These are phyloP conservation scores for Curvularia hawaiiensis DNA, from an alignment of 2,329 filamentous ascomycete species.

Conservation along the genomic window DNA sequence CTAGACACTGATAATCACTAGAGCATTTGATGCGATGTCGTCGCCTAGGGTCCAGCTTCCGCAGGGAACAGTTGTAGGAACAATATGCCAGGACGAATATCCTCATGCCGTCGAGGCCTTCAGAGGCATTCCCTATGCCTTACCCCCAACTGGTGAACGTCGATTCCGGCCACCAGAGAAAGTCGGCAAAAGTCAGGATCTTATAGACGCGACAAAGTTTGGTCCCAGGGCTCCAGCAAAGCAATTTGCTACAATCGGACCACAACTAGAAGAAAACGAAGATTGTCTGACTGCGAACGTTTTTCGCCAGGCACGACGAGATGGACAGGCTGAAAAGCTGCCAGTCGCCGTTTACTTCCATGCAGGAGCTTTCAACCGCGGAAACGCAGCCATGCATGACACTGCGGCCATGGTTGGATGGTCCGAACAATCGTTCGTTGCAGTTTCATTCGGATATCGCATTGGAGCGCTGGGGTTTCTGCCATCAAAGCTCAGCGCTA, in stretches of 20 bases:
- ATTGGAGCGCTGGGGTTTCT: conserved; percentile 24
- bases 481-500: conserved; percentile 15
- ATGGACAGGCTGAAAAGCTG: conserved; percentile 8
- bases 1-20: neutral
- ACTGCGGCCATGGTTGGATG: conserved; percentile 67
- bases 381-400: conserved; percentile 55
- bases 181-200: conserved; percentile 14
- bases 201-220: conserved; percentile 23
- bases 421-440: conserved; percentile 57
- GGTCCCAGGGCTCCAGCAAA: conserved; percentile 27
- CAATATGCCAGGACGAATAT: conserved; percentile 1
- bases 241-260: conserved; percentile 20
- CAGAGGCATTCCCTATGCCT: conserved; percentile 27
- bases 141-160: conserved; percentile 24
- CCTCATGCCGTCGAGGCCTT: conserved; percentile 22
- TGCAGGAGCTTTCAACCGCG: conserved; percentile 63
- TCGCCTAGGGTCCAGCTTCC: conserved; percentile 12
- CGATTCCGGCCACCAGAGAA: conserved; percentile 28
- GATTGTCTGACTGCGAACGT: conserved; percentile 33
- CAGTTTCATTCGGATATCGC: conserved; percentile 48
- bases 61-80: conserved; percentile 22
- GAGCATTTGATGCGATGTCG: neutral
- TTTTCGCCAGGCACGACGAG: conserved; percentile 17
- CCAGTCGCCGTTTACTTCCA: conserved; percentile 60
- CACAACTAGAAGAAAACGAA: conserved; percentile 23